Evolutionary conservation across 208 protist genomes (phyloP), one percentile per base, ranked within the genome.

Genomic region (Herpetomonas samuelpessoai): DNA sequence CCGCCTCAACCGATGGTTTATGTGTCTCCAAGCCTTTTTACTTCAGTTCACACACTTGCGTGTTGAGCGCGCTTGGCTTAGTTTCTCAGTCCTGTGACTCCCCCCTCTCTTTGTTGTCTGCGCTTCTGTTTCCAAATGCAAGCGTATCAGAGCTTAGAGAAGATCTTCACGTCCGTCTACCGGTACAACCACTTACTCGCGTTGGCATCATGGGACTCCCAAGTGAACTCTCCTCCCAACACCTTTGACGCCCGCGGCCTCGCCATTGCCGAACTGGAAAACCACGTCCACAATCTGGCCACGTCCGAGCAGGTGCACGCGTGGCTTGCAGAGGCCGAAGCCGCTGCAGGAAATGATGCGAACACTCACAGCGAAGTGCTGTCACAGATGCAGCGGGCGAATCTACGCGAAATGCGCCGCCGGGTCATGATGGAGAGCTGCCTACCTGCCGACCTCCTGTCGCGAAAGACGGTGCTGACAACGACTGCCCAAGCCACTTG

Each of bases 321-420:
- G 1, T 51, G 65, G 14, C n/a, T 79, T 21, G 48, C 70, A 1
- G 57, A 78, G n/a, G 73, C 71, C 10, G 25, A 71, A 16, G 41
- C 45, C 9, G n/a, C 29, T 2, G 16, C 26, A 25, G 24, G 18
- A 4, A 21, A 72, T 14, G 35, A 41, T 14, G n/a, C n/a, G n/a
- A 41, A 41, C 35, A 14, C 35, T 14, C 9, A 6, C 6, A 28
- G 19, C 2, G 48, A 49, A 19, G n/a, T 27, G 9, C 71, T 90
- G 12, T 58, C 74, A 24, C 25, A 56, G 12, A 47, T 68, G 19
- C 65, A 84, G 55, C 38, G 28, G 0, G 71, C 72, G 14, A 84
- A 85, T 57, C 57, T 90, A 14, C 74, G 71, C 24, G 70, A 84
- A 41, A 77, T 77, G 41, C 55, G 24, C 18, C 70, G 68, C 16